Evolutionary conservation across 2,329 filamentous ascomycete species (phyloP).

Genomic region (Chrysosporium queenslandicum): DNA sequence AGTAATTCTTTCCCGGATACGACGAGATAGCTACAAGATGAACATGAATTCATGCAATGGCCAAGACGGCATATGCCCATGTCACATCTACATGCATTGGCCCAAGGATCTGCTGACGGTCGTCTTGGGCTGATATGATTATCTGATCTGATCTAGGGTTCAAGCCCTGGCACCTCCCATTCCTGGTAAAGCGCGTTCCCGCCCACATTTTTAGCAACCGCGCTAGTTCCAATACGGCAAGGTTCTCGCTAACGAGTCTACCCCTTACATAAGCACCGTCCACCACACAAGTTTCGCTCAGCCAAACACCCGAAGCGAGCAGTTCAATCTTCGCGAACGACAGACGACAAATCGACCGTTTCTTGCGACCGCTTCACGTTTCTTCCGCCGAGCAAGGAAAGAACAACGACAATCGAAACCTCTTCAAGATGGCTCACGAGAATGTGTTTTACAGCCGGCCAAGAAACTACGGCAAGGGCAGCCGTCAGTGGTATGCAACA

Average conservation of each 20-base stretch:
- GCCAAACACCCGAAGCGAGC: not conserved
- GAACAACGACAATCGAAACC: not conserved
- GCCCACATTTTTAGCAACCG: not conserved
- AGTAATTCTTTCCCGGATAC: constrained; percentile 2
- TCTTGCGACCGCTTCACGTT: not conserved
- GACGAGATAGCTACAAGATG: constrained; percentile 9
- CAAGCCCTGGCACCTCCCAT: not conserved
- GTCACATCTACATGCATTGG: not conserved
- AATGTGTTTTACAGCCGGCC: constrained; percentile 99
- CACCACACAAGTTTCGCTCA: constrained; percentile 2
- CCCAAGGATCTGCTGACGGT: no score
- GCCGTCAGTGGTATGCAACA: constrained; percentile 70
- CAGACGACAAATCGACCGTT: constrained; percentile 1
- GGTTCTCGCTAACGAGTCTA: constrained; percentile 8
- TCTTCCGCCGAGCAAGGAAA: not conserved
- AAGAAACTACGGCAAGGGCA: constrained; percentile 93
- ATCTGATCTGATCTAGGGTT: constrained; percentile 13
- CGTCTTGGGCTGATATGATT: not conserved
- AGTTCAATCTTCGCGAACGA: not conserved
- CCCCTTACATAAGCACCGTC: not conserved
- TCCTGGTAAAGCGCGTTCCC: not conserved
- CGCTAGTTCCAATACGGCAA: constrained; percentile 8
- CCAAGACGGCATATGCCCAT: not conserved
- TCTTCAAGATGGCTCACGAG: constrained; percentile 68
- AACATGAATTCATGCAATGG: constrained; percentile 4